Conservation (phyloP, 129 eudicot genomes). For the Oenanthe sinensis region DNA sequence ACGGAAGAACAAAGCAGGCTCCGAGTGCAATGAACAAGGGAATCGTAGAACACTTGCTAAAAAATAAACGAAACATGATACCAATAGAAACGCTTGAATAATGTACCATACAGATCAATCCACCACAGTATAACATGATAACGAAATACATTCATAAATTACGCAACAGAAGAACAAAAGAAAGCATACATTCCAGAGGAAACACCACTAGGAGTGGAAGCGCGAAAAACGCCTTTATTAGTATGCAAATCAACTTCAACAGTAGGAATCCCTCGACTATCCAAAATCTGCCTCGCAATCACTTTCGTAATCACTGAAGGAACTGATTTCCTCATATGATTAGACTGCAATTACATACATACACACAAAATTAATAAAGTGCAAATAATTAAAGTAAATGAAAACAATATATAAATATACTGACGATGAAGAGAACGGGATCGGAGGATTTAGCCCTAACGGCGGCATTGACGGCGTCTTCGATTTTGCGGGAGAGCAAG, state of each 20-base stretch:
- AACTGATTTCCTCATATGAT: slow-evolving; percentile 89
- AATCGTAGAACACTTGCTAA: background rate
- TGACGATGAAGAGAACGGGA: slow-evolving; percentile 90
- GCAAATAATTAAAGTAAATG: background rate
- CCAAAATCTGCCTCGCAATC: slow-evolving; percentile 81
- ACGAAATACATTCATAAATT: no score
- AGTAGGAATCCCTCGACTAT: slow-evolving; percentile 95
- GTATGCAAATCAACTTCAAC: slow-evolving; percentile 88
- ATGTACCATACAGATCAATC: background rate
- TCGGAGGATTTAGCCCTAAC: slow-evolving; percentile 93
- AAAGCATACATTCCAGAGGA: slow-evolving; percentile 74
- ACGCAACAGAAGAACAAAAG: background rate
- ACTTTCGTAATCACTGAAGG: slow-evolving; percentile 86
- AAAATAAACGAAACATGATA: no score
- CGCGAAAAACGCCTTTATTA: slow-evolving; percentile 86
- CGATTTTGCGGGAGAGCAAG: slow-evolving; percentile 88
- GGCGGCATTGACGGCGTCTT: slow-evolving; percentile 98
- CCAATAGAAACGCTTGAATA: no score
- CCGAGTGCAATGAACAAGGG: background rate
- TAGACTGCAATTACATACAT: slow-evolving; percentile 35
- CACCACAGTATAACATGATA: background rate
- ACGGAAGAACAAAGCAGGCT: background rate
- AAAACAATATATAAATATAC: background rate
- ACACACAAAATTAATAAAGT: background rate
- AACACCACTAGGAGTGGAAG: slow-evolving; percentile 81